These are phyloP conservation scores for Albizia julibrissin DNA, from an alignment of 306 rosid species.

Conservation along the genomic window DNA sequence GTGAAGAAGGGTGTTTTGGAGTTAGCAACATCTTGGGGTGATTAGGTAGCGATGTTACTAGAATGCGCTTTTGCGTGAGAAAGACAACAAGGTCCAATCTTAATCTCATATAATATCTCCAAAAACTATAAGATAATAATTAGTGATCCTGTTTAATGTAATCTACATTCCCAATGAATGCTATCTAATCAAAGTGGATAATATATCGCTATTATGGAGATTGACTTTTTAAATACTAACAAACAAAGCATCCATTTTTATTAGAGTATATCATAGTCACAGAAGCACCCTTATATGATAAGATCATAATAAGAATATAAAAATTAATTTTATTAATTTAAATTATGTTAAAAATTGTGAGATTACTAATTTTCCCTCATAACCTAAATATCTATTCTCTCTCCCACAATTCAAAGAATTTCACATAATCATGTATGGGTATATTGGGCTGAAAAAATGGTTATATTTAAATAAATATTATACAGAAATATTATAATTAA, in stretches of 20 bases:
- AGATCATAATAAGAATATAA: background rate
- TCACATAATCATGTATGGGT: background rate
- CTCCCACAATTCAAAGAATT: background rate
- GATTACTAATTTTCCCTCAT: background rate
- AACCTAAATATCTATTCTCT: too few species aligned
- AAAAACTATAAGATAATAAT: slow-evolving; percentile 7
- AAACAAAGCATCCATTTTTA: slow-evolving; percentile 27
- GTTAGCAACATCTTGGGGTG: slow-evolving; percentile 42
- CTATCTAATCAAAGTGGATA: slow-evolving; percentile 40
- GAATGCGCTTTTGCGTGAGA: slow-evolving; percentile 41
- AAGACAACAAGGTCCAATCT: slow-evolving; percentile 50
- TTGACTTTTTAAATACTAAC: slow-evolving; percentile 29
- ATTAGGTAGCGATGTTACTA: slow-evolving; percentile 26
- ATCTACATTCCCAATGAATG: slow-evolving; percentile 38
- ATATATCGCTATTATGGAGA: slow-evolving; percentile 34
- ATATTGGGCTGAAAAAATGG: background rate
- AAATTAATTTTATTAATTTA: too few species aligned
- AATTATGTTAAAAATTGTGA: background rate
- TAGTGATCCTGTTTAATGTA: slow-evolving; percentile 11
- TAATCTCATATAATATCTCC: slow-evolving; percentile 33
- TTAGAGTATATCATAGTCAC: background rate
- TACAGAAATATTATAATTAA: too few species aligned
- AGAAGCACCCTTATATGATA: background rate
- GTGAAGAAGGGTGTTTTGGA: slow-evolving; percentile 37
- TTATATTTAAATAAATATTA: too few species aligned